Percentiles rank a stretch among this genome's conserved stretches.
phyloP scores from a whole-genome alignment of 768 basidiomycete genomes.

The Tephrocybe rancida region DNA sequence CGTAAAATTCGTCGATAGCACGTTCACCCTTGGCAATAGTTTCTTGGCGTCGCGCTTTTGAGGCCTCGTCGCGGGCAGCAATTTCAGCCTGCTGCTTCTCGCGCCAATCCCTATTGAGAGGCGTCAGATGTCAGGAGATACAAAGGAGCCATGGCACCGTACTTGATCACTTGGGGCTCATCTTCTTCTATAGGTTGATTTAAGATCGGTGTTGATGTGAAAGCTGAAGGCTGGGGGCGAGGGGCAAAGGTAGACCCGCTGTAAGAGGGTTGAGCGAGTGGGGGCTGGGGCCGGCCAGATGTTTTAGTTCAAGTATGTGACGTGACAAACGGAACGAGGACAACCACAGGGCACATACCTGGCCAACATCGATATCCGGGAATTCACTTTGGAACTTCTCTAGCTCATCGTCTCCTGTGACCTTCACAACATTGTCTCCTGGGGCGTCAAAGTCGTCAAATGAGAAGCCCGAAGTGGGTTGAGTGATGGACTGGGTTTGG shows the following conservation, averaged over 20 bases:
- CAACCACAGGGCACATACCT: constrained; percentile 27
- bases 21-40: constrained; percentile 83
- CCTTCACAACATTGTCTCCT: constrained; percentile 60
- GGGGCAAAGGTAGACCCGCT: constrained; percentile 71
- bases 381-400: constrained; percentile 87
- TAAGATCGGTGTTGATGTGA: constrained; percentile 74
- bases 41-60: constrained; percentile 77
- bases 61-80: constrained; percentile 76
- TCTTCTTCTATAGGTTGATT: constrained; percentile 71
- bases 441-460: constrained; percentile 64
- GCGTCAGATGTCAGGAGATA: neutral
- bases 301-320: neutral
- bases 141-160: constrained; percentile 22
- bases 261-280: constrained; percentile 34
- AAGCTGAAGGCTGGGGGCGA: constrained; percentile 71
- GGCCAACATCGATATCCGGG: constrained; percentile 68
- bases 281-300: constrained; percentile 30
- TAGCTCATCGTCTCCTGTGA: constrained; percentile 85
- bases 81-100: constrained; percentile 87
- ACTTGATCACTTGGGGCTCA: constrained; percentile 89
- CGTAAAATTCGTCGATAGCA: constrained; percentile 89
- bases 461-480: constrained; percentile 51
- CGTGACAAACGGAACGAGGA: neutral
- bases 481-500: constrained; percentile 31
- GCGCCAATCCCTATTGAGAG: constrained; percentile 72